Conservation (phyloP, 768 basidiomycete species). For the Lyophyllum shimeji region DNA sequence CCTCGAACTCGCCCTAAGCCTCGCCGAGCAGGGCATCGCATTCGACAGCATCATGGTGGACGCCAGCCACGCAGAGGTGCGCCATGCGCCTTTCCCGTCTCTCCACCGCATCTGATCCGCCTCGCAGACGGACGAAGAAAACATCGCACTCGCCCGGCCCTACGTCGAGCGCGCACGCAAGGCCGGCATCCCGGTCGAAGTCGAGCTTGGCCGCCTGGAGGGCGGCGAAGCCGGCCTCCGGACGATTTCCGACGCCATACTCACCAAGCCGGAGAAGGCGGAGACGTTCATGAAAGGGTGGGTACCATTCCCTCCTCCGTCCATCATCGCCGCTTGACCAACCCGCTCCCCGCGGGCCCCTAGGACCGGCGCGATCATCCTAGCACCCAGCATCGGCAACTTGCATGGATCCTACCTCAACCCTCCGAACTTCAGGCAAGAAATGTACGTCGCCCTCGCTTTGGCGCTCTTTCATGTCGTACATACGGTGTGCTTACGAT, state of each 20-base stretch:
- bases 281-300: slow-evolving; percentile 41
- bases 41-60: slow-evolving; percentile 55
- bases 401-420: slow-evolving; percentile 45
- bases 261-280: slow-evolving; percentile 43
- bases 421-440: slow-evolving; percentile 43
- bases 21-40: slow-evolving; percentile 44
- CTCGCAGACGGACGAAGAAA: slow-evolving; percentile 45
- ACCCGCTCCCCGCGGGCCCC: neutral
- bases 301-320: neutral
- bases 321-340: neutral
- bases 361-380: slow-evolving; percentile 43
- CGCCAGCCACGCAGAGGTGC: slow-evolving; percentile 46
- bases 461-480: no score
- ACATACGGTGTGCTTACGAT: no score
- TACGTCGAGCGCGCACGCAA: slow-evolving; percentile 43
- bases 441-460: slow-evolving; percentile 29
- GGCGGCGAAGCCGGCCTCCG: slow-evolving; percentile 49
- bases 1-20: slow-evolving; percentile 41
- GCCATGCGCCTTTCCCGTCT: slow-evolving; percentile 3
- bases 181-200: slow-evolving; percentile 42
- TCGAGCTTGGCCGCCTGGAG: slow-evolving; percentile 48
- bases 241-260: slow-evolving; percentile 46
- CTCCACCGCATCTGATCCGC: neutral
- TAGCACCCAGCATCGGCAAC: slow-evolving; percentile 50
- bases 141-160: slow-evolving; percentile 41